These are phyloP conservation scores for Prinsepia uniflora DNA, from an alignment of 306 rosid species.

Conservation along the genomic window DNA sequence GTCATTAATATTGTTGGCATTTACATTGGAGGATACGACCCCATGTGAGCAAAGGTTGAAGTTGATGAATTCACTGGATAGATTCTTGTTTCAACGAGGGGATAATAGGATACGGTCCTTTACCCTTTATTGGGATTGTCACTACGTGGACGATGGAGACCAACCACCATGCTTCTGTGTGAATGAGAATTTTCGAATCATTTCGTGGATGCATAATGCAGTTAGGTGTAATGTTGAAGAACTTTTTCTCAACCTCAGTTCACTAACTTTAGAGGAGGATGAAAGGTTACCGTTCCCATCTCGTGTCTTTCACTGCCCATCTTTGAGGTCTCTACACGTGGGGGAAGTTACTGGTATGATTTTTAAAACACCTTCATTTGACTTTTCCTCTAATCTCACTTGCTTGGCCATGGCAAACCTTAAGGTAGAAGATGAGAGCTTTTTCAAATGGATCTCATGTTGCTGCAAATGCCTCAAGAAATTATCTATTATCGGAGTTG, in stretches of 20 bases:
- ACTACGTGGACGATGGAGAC: background rate
- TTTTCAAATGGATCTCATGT: background rate
- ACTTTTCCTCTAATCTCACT: background rate
- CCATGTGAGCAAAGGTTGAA: background rate
- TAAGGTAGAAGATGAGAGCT: background rate
- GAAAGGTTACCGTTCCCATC: background rate
- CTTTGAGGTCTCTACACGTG: background rate
- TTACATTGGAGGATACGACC: background rate
- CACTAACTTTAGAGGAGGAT: background rate
- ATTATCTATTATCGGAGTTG: background rate
- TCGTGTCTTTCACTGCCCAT: background rate
- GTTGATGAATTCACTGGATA: background rate
- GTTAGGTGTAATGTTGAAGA: background rate
- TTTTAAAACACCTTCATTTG: background rate
- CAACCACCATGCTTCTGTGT: background rate
- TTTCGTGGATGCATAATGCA: background rate
- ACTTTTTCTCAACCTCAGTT: background rate
- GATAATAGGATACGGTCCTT: background rate
- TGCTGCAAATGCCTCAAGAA: background rate
- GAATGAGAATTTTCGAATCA: background rate
- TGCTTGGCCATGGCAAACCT: background rate
- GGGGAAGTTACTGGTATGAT: background rate
- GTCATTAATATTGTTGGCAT: background rate
- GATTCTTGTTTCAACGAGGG: slow-evolving; percentile 1
- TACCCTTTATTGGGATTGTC: background rate